Evolutionary conservation across 2,329 filamentous ascomycete genomes (phyloP), one percentile per base, ranked within the genome.

Genomic region (Curvularia eragrostidis): DNA sequence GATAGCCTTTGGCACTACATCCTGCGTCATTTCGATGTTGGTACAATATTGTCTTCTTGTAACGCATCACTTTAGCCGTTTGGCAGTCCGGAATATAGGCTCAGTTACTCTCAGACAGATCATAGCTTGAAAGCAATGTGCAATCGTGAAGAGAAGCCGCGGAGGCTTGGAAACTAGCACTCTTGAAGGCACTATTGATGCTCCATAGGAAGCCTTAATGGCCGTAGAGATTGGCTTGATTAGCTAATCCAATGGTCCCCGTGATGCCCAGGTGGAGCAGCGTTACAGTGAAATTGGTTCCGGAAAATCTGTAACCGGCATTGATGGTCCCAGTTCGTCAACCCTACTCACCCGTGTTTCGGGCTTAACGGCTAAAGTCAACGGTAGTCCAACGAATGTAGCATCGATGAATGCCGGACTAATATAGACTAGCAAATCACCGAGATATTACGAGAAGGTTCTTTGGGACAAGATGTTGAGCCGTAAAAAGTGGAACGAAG

Each of bases 301-400:
- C 54, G 54, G 54, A 54, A 32, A 49, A 57, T 57, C 54, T 53
- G 41, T 21, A 48, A 43, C 54, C 54, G 50, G 52, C 28, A 19
- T 53, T 36, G 43, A 48, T 38, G 44, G 36, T 48, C 38, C 28
- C 44, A 42, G 36, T 30, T 48, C 30, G 44, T 54, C n/a, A 21
- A 51, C 24, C 28, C 36, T 36, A 30, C 23, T 23, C 43, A 48
- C 30, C 54, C 46, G 26, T 30, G 28, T 43, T 51, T 38, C 50
- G 42, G 34, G 50, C 50, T 48, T 48, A 42, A 32, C 54, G 50
- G 50, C 44, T 57, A 57, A 57, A 57, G 51, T 57, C 23, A 24
- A 43, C 24, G 24, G 34, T 30, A 36, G 52, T 44, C 43, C 48
- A 54, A 54, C 30, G 24, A 30, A 54, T 36, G 30, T 36, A 36